These are phyloP conservation scores for Gremmenia infestans DNA, from an alignment of 2,329 filamentous ascomycete genomes.

Conservation along the genomic window DNA sequence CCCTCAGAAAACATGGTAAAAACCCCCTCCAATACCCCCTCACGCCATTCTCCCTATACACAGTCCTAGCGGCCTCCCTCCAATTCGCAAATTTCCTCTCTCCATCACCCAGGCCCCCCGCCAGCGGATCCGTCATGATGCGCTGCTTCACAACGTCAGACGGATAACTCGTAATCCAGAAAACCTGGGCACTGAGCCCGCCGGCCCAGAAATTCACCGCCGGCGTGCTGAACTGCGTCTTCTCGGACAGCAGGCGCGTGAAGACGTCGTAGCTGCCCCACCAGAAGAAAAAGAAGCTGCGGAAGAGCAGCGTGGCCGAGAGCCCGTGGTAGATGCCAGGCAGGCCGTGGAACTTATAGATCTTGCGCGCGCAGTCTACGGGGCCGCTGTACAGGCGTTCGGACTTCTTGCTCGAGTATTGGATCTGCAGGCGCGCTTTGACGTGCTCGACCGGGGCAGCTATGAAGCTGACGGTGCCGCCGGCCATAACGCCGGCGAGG, in stretches of 20 bases:
- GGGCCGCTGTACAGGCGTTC: conserved; percentile 81
- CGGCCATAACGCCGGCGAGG: conserved; percentile 80
- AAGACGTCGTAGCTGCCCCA: conserved; percentile 94
- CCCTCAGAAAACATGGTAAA: conserved; percentile 84
- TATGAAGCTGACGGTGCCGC: conserved; percentile 85
- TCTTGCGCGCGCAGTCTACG: conserved; percentile 73
- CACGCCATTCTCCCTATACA: conserved; percentile 71
- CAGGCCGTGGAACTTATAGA: conserved; percentile 67
- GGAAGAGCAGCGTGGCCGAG: conserved; percentile 78
- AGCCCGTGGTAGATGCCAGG: conserved; percentile 82
- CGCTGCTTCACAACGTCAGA: conserved; percentile 92
- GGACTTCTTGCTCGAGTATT: conserved; percentile 77
- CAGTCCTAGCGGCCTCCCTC: conserved; percentile 71
- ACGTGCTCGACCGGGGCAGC: conserved; percentile 93
- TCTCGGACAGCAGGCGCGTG: conserved; percentile 58
- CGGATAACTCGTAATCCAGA: conserved; percentile 90
- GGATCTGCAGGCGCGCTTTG: conserved; percentile 89
- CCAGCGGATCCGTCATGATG: conserved; percentile 92
- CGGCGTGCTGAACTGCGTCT: conserved; percentile 68
- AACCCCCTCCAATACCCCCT: conserved; percentile 92
- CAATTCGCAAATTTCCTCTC: conserved; percentile 66
- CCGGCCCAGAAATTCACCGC: conserved; percentile 97
- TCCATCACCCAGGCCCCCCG: conserved; percentile 62
- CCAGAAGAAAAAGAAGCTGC: conserved; percentile 96
- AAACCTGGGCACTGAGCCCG: conserved; percentile 85